Base-by-base conservation (phyloP, 2,329 filamentous ascomycete species). In the Sordariomycetes sp. region DNA sequence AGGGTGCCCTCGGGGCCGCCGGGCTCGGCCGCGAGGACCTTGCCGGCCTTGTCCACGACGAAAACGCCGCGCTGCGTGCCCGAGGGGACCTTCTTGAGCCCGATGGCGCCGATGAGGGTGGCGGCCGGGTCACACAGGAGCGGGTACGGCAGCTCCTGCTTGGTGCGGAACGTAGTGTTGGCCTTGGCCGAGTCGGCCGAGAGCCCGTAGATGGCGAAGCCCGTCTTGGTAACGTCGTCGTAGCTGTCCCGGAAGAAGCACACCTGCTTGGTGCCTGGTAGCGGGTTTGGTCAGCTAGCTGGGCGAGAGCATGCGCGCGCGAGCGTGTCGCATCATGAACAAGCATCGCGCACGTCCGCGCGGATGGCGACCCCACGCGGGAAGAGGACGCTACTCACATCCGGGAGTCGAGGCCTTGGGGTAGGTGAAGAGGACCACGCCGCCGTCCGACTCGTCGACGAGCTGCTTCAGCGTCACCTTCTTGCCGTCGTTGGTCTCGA, bases 341-440 rank as follows among this genome's bases (percentile, higher is more conserved):
- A n/a, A 7, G 40, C 18, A n/a, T 8, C 40, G 40, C 40, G 14
- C n/a, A 32, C 40, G 12, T 7, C 12, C 18, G 46, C 20, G n/a
- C n/a, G 22, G n/a, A 22, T 24, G 46, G 20, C 5, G 46, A 12
- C 22, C 11, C 3, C 8, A 53, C 35, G 52, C 3, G 32, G 35
- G 43, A 63, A 16, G 62, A 58, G 43, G n/a, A 43, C 55, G 35
- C 20, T 59, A 70, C 90, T 82, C 84, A 96, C 93, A 97, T 62
- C 93, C 93, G 43, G 90, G 90, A 24, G 94, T 99, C 32, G 88
- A 94, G 14, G 94, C 94, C 75, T 89, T 95, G 60, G 94, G 94
- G 69, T 97, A 97, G 35, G 92, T 97, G 72, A 99, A 97, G 34
- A 97, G 76, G 37, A 96, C 90, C 51, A 97, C 88, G 28, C 93